A percentile compares a stretch with the other conserved stretches of the same genome.
phyloP scores from a whole-genome alignment of 768 basidiomycete genomes.

The Coprinopsis cinerea region DNA sequence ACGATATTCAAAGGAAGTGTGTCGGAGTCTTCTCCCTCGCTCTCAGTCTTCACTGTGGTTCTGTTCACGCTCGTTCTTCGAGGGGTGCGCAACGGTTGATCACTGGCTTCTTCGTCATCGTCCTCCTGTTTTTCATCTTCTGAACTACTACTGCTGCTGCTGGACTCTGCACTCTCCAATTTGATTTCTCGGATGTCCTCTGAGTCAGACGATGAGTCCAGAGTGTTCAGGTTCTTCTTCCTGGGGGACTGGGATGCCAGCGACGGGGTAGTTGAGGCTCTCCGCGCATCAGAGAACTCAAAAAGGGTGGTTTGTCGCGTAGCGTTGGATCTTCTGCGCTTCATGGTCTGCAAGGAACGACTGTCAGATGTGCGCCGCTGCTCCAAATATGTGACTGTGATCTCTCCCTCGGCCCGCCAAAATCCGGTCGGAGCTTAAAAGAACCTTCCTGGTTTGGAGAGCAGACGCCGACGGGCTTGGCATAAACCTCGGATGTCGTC shows the following conservation, averaged over 20 bases:
- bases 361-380: no score
- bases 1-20: neutral
- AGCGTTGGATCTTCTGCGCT: no score
- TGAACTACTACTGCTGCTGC: slow-evolving; percentile 10
- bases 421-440: no score
- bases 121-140: neutral
- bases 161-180: slow-evolving; percentile 34
- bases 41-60: slow-evolving; percentile 8
- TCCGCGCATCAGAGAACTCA: slow-evolving; percentile 19
- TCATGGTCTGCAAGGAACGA: neutral
- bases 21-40: slow-evolving; percentile 11
- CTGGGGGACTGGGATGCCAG: neutral
- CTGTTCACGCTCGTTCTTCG: slow-evolving; percentile 11
- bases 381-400: no score
- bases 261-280: no score
- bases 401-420: no score
- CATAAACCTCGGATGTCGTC: neutral
- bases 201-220: slow-evolving; percentile 4
- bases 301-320: slow-evolving; percentile 43
- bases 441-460: no score
- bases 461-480: no score
- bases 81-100: slow-evolving; percentile 6
- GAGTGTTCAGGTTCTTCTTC: neutral
- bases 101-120: slow-evolving; percentile 7
- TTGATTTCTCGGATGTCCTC: slow-evolving; percentile 44